phyloP scores from a whole-genome alignment of 306 rosid genomes.

The Casuarina cunninghamiana region DNA sequence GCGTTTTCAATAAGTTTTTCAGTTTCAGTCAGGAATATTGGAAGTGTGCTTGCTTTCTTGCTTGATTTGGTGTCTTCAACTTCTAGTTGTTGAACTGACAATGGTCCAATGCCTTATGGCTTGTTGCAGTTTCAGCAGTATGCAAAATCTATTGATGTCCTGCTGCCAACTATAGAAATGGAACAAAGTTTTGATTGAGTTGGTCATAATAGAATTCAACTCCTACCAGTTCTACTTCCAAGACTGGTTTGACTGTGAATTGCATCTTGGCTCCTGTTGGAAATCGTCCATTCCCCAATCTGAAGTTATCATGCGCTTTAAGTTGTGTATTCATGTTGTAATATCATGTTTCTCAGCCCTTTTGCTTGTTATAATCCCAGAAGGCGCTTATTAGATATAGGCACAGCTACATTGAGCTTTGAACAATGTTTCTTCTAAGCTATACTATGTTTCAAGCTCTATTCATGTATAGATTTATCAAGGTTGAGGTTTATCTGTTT shows the following conservation, averaged over 20 bases:
- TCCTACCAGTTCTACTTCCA: background rate
- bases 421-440: too few relatives aligned
- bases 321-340: too few relatives aligned
- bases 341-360: too few relatives aligned
- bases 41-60: background rate
- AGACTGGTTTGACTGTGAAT: background rate
- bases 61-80: background rate
- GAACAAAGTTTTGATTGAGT: background rate
- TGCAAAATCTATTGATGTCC: conserved; percentile 15
- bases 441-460: too few relatives aligned
- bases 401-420: too few relatives aligned
- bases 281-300: background rate
- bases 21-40: background rate
- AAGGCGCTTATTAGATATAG: too few relatives aligned
- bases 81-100: background rate
- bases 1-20: background rate
- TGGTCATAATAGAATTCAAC: background rate
- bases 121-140: conserved; percentile 42
- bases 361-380: too few relatives aligned
- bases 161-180: conserved; percentile 26
- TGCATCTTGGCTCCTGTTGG: background rate
- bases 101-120: conserved; percentile 5
- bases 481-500: too few relatives aligned
- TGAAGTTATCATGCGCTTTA: background rate
- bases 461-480: too few relatives aligned